Percentiles rank a stretch among this genome's conserved stretches.
Evolutionary conservation across 306 rosid species (phyloP).

Genomic region (Quercus suber): DNA sequence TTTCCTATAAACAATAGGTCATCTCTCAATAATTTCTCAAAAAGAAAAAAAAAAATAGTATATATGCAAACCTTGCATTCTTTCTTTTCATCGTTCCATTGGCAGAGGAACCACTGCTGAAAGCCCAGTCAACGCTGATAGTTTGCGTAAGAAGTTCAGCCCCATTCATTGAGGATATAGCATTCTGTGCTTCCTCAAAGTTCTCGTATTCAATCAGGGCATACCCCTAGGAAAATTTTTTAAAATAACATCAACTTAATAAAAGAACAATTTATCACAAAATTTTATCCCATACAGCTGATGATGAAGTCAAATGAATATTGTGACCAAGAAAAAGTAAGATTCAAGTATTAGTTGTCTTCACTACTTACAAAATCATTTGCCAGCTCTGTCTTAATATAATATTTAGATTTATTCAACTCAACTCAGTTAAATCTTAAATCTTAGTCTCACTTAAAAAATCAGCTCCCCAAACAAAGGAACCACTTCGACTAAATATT

Average conservation of each 20-base stretch:
- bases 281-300: not conserved
- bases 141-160: conserved; percentile 72
- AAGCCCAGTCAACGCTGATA: conserved; percentile 89
- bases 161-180: conserved; percentile 82
- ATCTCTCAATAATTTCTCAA: not conserved
- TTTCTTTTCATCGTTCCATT: conserved; percentile 69
- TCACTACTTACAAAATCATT: not conserved
- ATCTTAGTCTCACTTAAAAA: not conserved
- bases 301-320: not conserved
- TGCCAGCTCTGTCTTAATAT: not conserved
- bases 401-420: not conserved
- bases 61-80: conserved; percentile 58
- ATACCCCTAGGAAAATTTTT: conserved; percentile 37
- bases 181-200: conserved; percentile 73
- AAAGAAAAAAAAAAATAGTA: not conserved
- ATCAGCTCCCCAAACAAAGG: not conserved
- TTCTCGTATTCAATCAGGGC: conserved; percentile 53
- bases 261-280: not conserved
- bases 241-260: not conserved
- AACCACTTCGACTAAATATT: not conserved
- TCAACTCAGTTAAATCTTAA: not conserved
- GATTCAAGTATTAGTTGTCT: not conserved
- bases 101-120: conserved; percentile 84
- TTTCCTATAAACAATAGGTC: not conserved
- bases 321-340: not conserved